Percentiles rank a stretch among this genome's conserved stretches.
These are phyloP conservation scores for Linnemannia exigua DNA, from an alignment of 192 early-diverging fungal species.

Conservation along the genomic window DNA sequence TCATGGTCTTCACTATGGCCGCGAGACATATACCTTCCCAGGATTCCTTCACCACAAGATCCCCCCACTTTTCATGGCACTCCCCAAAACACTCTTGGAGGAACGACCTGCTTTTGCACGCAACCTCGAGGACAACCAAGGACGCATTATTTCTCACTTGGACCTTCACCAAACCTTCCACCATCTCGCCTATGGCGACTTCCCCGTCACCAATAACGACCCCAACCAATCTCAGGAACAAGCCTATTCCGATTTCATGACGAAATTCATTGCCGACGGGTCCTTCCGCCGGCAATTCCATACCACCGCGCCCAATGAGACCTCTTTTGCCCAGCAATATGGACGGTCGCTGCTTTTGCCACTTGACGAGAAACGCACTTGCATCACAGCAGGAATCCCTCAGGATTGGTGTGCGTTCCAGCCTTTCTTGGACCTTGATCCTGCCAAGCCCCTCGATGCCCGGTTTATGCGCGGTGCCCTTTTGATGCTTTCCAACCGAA, in stretches of 20 bases:
- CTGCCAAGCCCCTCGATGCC: constrained; percentile 23
- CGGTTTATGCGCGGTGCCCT: constrained; percentile 30
- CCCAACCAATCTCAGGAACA: neutral
- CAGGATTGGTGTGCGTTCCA: constrained; percentile 56
- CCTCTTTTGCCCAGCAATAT: constrained; percentile 45
- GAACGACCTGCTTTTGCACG: constrained; percentile 23
- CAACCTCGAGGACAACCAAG: constrained; percentile 33
- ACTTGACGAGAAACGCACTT: constrained; percentile 31
- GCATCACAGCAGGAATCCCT: constrained; percentile 33
- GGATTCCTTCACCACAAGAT: constrained; percentile 57
- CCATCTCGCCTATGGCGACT: constrained; percentile 53
- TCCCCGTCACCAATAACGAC: neutral
- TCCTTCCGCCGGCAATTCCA: constrained; percentile 42
- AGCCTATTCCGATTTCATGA: constrained; percentile 25
- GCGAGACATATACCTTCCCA: constrained; percentile 49
- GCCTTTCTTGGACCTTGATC: constrained; percentile 39
- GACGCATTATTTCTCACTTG: constrained; percentile 42
- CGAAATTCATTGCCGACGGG: constrained; percentile 38
- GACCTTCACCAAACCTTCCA: constrained; percentile 54
- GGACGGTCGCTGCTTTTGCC: constrained; percentile 40
- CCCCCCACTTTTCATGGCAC: constrained; percentile 45
- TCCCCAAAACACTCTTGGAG: constrained; percentile 33
- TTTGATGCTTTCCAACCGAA: constrained; percentile 24
- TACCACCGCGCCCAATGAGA: constrained; percentile 23
- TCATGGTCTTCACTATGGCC: constrained; percentile 57